Evolutionary conservation across 163 green algal species (phyloP).

Genomic region (Scenedesmus sp.): DNA sequence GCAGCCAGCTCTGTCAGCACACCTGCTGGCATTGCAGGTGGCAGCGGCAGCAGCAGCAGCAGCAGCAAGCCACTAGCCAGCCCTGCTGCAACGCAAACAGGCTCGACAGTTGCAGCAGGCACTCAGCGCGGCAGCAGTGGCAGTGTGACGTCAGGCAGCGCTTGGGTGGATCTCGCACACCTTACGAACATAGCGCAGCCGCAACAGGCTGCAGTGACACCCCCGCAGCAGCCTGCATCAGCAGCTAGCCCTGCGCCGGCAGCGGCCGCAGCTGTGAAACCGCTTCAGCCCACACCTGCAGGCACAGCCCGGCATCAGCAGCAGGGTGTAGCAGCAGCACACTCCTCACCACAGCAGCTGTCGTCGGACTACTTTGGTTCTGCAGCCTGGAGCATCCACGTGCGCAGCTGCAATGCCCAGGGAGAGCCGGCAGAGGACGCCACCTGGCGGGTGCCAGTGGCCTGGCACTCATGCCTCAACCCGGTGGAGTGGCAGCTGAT

Average conservation of each 20-base stretch:
- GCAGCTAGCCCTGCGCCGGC: not conserved
- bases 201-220: not conserved
- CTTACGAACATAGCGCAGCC: not conserved
- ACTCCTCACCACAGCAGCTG: not conserved
- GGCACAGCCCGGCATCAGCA: too few species aligned
- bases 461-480: not conserved
- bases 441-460: not conserved
- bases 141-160: not conserved
- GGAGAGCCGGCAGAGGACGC: not conserved
- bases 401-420: not conserved
- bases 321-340: not conserved
- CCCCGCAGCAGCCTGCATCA: not conserved
- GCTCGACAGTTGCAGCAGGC: not conserved
- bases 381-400: constrained; percentile 1
- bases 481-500: not conserved
- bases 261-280: not conserved
- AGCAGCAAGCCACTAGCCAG: not conserved
- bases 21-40: not conserved
- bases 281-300: not conserved
- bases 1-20: not conserved
- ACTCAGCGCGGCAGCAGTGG: not conserved
- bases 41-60: not conserved
- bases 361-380: constrained; percentile 24
- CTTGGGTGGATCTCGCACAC: not conserved
- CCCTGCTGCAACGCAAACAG: too few species aligned